A percentile compares a stretch with the other conserved stretches of the same genome.
phyloP scores from a whole-genome alignment of 106 monocot species.

The Triglochin maritima region DNA sequence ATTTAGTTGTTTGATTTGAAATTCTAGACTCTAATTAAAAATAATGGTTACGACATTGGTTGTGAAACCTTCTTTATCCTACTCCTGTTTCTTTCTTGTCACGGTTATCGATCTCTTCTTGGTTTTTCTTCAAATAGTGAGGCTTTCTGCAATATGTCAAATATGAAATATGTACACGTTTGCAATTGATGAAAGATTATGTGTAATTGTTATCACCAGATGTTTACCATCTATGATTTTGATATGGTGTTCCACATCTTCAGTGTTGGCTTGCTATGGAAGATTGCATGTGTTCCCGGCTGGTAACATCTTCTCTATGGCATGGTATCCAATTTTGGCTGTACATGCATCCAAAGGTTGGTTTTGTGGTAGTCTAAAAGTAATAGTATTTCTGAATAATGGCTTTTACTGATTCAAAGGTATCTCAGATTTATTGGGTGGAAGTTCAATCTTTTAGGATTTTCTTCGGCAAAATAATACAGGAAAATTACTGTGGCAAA shows the following conservation, averaged over 20 bases:
- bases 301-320: constrained; percentile 47
- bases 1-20: too few relatives aligned
- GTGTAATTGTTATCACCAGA: too few relatives aligned
- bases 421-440: neutral
- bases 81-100: too few relatives aligned
- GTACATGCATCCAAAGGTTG: constrained; percentile 99
- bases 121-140: too few relatives aligned
- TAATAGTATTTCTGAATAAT: neutral
- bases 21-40: too few relatives aligned
- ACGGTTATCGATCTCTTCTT: too few relatives aligned
- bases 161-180: too few relatives aligned
- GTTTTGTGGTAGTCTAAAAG: neutral
- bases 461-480: constrained; percentile 97
- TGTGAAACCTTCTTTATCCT: too few relatives aligned
- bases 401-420: neutral
- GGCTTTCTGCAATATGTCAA: too few relatives aligned
- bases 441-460: constrained; percentile 42
- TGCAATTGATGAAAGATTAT: too few relatives aligned
- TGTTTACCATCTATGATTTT: neutral
- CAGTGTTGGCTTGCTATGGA: constrained; percentile 96
- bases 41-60: too few relatives aligned
- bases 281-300: constrained; percentile 93
- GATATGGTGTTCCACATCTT: constrained; percentile 3
- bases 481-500: constrained; percentile 92
- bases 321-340: constrained; percentile 70